Evolutionary conservation across 768 basidiomycete genomes (phyloP).

Genomic region (Pleurotus pulmonarius): DNA sequence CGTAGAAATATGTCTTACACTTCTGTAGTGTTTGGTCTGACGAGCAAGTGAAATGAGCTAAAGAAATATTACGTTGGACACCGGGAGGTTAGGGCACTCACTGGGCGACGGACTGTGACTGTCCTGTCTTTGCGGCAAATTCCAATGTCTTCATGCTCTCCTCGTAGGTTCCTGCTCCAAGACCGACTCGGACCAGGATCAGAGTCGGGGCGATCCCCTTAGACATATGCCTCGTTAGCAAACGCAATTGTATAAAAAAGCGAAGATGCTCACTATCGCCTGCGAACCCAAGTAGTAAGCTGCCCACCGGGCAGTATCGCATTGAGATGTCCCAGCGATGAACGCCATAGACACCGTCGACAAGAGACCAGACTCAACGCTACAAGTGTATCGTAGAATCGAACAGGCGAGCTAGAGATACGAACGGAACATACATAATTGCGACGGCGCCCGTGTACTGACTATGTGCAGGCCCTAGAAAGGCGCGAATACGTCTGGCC

Average conservation of each 20-base stretch:
- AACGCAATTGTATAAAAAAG: no score
- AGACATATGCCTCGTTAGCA: no score
- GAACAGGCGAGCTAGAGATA: neutral
- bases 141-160: neutral
- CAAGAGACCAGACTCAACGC: neutral
- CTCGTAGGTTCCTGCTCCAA: neutral
- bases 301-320: neutral
- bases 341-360: neutral
- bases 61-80: neutral
- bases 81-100: no score
- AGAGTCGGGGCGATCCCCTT: constrained; percentile 1
- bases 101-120: neutral
- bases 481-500: neutral
- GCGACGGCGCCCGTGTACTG: neutral
- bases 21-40: neutral
- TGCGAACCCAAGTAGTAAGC: neutral
- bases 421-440: neutral
- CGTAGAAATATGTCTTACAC: neutral
- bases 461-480: neutral
- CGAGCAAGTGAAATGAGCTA: neutral
- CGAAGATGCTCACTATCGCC: neutral
- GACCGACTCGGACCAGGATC: neutral
- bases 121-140: neutral
- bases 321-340: neutral
- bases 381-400: neutral